Evolutionary conservation across 352 stramenopile species (phyloP), one percentile per base, ranked within the genome.

Genomic region (Phytophthora hybrid): DNA sequence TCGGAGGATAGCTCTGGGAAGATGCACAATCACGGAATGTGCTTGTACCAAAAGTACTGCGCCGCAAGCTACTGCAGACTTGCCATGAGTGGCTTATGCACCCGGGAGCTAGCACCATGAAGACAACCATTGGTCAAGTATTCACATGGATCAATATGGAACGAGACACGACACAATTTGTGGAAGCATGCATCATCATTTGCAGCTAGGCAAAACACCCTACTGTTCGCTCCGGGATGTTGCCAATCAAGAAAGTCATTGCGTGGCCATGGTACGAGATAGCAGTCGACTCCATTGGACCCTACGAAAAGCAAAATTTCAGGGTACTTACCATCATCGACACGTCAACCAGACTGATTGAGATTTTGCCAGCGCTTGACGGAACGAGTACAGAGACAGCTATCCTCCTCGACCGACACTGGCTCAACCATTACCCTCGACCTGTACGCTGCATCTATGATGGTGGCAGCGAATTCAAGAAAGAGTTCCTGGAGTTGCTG

Each of bases 21-120:
- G 44, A 63, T 11, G 0, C 39, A 0, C n/a, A 18, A 4, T 59
- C 54, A 1, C 1, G 32, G 7, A 59, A 63, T 44, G 21, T 63
- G 5, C 1, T 53, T 0, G 44, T 59, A 13, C 54, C 63, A 3
- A 26, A 53, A 21, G 14, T 9, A 9, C 37, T 69, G 7, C 51
- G 21, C 1, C 2, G 2, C 5, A 41, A 61, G 16, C 11, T 63
- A 3, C 6, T 69, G 14, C 4, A 16, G 16, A 61, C 8, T 3
- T 61, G 62, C 10, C 64, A 65, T 31, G 56, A 65, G 32, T 61
- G 55, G 55, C 46, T 55, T 0, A 59, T 71, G 11, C 52, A 62
- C 14, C 62, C 55, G 5, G 64, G 64, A 4, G 55, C 23, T 21
- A 69, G 34, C 14, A 51, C 52, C 1, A 58, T 57, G 52, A 54